Percentiles rank a stretch among this genome's conserved stretches.
phyloP scores from a whole-genome alignment of 2,329 filamentous ascomycete species.

The Penicillium rolfsii region DNA sequence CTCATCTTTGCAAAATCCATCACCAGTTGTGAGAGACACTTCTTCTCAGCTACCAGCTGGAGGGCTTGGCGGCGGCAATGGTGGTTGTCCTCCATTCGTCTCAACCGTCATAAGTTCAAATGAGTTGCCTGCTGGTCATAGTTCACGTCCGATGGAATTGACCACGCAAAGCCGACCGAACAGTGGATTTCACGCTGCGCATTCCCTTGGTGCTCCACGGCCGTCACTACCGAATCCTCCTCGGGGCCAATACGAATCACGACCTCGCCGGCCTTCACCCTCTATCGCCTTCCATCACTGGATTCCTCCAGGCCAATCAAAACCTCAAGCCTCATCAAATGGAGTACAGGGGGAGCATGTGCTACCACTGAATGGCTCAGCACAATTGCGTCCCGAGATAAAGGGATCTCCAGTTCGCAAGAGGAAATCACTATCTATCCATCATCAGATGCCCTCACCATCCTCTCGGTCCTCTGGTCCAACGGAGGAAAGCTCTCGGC shows the following conservation, averaged over 20 bases:
- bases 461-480: slow-evolving; percentile 2
- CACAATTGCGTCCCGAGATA: neutral
- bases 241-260: neutral
- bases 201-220: neutral
- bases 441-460: slow-evolving; percentile 5
- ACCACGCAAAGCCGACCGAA: neutral
- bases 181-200: neutral
- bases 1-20: neutral
- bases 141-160: slow-evolving; percentile 1
- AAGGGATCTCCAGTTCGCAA: slow-evolving; percentile 11
- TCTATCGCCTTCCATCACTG: slow-evolving; percentile 21
- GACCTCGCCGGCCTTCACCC: slow-evolving; percentile 8
- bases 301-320: slow-evolving; percentile 11
- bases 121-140: neutral
- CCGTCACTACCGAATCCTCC: neutral
- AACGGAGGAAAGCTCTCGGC: neutral
- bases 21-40: neutral
- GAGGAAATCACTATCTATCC: slow-evolving; percentile 12
- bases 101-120: neutral
- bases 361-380: neutral
- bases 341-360: slow-evolving; percentile 1
- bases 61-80: neutral
- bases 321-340: neutral
- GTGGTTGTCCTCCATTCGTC: neutral
- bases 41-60: neutral